Evolutionary conservation across 257 asterid genomes (phyloP), one percentile per base, ranked within the genome.

Genomic region (Nicotiana attenuata): DNA sequence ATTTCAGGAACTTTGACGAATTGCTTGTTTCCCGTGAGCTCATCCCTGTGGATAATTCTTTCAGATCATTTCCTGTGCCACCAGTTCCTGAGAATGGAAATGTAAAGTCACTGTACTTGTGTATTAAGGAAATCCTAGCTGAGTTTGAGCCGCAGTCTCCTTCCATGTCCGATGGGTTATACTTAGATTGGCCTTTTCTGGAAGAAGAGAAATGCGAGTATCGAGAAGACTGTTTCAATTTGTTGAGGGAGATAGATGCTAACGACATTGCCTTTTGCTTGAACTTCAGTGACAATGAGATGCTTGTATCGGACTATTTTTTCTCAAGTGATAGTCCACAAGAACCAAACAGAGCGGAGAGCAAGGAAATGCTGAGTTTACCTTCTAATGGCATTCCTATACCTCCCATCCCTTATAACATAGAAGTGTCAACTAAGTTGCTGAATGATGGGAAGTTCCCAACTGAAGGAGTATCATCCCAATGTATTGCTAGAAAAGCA

Each of bases 111-210:
- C 81, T 92, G 50, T 88, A 84, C 82, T 77, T 78, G 52, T 55
- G 89, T 84, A 76, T 88, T 77, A 91, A 92, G 81, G 92, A 92
- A 76, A 81, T 88, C 81, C 84, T 94, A 22, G 80, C 89, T 55
- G 90, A 81, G 80, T 84, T 91, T 81, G 91, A 90, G 77, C 88
- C 87, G 88, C 94, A 90, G 88, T 83, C 92, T 82, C 87, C 89
- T 35, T 91, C 93, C 86, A 87, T 89, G 79, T 92, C 93, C 75
- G 98, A 96, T 88, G 87, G 90, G 80, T 88, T 96, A 63, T 96
- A 96, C 89, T 93, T 96, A 57, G 98, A 96, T 84, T 96, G 98
- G 98, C 85, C 88, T 90, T 85, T 93, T 81, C 85, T 93, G 71
- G 96, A 89, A 84, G 97, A 88, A 78, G 94, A 87, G 84, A 88